Base-by-base conservation (phyloP, 164 flowering plant genomes). In the Kalanchoe fedtschenkoi region DNA sequence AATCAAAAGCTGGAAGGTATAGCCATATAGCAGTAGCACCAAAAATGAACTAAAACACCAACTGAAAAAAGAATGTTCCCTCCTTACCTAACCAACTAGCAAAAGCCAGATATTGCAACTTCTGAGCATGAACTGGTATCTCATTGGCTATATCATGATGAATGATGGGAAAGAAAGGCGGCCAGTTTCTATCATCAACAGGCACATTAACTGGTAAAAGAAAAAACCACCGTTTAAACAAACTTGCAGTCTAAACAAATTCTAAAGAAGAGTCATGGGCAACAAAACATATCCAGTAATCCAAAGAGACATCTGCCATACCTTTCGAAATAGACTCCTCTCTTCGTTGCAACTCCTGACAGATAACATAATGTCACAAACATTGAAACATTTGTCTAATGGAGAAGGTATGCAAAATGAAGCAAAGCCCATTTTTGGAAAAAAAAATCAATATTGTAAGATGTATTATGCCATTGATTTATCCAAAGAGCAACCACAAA, bases 101-200 rank as follows among this genome's bases (percentile, higher is more conserved):
- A 81, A 93, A 93, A 61, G 99, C 99, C 75, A 93, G 71, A 77
- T 93, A 93, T 80, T 90, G 97, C 78, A 88, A 66, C 87, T 75
- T 85, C 62, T 90, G 99, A 70, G 97, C 97, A 84, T 90, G 87
- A 55, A 78, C 76, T 14, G 97, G 99, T 70, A 93, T 93, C 66
- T 93, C 99, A 72, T 85, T 90, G 32, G 92, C 82, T 56, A 93
- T 90, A 65, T 93, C 99, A 83, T 93, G 97, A 75, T 93, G 99
- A 46, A 93, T 93, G 59, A 93, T 84, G 33, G 99, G 97, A 65
- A 93, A 90, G 65, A 85, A 84, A 4, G 99, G 96, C 15, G 99
- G 99, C 99, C 99, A 93, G 64, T 90, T 93, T 67, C 71, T 88
- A 69, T 87, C 87, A 77, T 90, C 85, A 14, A 51, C 47, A 14